Percentiles rank a stretch among this genome's conserved stretches.
Evolutionary conservation across 2,329 filamentous ascomycete species (phyloP).

Genomic region (Teratosphaeria viscida): DNA sequence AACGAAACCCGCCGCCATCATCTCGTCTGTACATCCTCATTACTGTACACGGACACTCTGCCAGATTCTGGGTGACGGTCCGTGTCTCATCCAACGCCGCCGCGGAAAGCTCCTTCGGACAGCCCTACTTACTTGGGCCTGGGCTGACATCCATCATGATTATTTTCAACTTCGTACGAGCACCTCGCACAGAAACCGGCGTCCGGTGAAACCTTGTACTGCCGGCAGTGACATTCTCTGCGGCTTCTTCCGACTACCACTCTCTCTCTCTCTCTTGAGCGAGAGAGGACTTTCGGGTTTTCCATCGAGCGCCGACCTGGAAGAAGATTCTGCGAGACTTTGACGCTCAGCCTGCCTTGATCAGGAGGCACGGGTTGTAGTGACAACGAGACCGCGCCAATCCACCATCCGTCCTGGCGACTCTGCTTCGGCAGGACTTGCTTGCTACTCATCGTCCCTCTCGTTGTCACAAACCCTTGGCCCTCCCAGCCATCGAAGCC

Average conservation of each 20-base stretch:
- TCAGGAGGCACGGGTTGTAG: not conserved
- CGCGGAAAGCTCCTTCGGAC: not conserved
- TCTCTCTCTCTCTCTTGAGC: not conserved
- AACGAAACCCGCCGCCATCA: not conserved
- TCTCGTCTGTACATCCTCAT: too few species aligned
- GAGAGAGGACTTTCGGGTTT: not conserved
- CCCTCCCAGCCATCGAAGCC: too few species aligned
- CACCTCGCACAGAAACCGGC: not conserved
- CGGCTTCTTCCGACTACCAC: not conserved
- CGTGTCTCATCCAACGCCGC: not conserved
- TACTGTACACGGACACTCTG: not conserved
- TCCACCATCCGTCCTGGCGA: not conserved
- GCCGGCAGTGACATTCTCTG: not conserved
- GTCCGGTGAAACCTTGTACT: not conserved
- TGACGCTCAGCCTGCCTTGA: not conserved
- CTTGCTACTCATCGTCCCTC: too few species aligned
- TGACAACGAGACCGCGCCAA: not conserved
- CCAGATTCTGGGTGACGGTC: not conserved
- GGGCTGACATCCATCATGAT: too few species aligned
- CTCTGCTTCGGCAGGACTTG: not conserved
- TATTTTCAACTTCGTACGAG: not conserved
- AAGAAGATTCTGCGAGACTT: not conserved
- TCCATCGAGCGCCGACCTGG: not conserved
- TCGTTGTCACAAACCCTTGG: too few species aligned
- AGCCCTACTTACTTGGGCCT: not conserved